phyloP scores from a whole-genome alignment of 169 alveolate genomes.

The Eimeria sp. region DNA sequence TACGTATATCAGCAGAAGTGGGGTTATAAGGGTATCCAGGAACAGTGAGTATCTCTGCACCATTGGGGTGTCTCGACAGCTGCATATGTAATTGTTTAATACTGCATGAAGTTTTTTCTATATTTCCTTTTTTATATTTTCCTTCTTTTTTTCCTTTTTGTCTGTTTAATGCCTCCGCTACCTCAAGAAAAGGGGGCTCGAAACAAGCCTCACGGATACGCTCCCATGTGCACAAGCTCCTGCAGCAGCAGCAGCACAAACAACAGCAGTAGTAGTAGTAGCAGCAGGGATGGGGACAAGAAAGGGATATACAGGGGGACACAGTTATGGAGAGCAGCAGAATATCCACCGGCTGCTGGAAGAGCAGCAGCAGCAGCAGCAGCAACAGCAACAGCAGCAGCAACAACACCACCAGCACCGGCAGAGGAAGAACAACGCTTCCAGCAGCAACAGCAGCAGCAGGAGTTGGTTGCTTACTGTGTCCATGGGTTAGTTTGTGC shows the following conservation, averaged over 20 bases:
- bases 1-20: background rate
- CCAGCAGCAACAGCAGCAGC: background rate
- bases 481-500: background rate
- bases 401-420: too few species aligned
- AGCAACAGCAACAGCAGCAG: too few species aligned
- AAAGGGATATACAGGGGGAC: background rate
- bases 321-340: background rate
- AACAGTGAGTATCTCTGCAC: conserved; percentile 21
- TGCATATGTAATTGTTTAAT: background rate
- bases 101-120: background rate
- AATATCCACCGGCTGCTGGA: background rate
- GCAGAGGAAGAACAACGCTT: too few species aligned
- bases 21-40: background rate
- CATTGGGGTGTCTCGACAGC: conserved; percentile 22
- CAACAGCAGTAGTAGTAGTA: background rate
- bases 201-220: conserved; percentile 1
- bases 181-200: background rate
- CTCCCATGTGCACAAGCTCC: background rate
- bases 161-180: background rate
- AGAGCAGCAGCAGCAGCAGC: too few species aligned
- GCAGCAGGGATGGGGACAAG: background rate
- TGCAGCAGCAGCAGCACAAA: background rate
- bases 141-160: too few species aligned
- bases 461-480: background rate
- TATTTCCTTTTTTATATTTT: background rate